Base-by-base conservation (phyloP, 177 flowering plant genomes). In the Telopea speciosissima region DNA sequence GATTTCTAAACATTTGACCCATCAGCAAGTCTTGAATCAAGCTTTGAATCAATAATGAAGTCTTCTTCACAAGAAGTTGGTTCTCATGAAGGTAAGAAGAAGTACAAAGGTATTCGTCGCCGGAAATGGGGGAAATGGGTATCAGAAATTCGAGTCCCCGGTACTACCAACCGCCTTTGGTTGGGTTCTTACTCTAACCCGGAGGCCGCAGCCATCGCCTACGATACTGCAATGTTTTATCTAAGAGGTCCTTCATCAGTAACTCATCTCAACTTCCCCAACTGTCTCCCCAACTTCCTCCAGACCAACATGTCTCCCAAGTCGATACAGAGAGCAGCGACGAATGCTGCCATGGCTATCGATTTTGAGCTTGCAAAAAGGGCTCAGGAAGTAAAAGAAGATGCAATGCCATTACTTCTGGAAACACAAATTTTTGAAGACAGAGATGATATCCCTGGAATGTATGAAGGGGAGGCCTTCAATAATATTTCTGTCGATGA, bases 111-210 rank as follows among this genome's bases (percentile, higher is more conserved):
- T 3, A 79, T 90, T 0, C 84, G 92, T 0, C 77, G 83, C 1
- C 70, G 96, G n/a, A 86, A 79, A 78, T 88, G 96, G 96, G 96
- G 96, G 42, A 90, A 87, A 64, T 90, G 95, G 95, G 95, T 90
- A 60, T 83, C 95, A 1, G 95, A 90, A 66, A 86, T 90, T 14
- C 77, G 96, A n/a, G 87, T 87, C 12, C 91, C 96, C 0, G 84
- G 85, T 9, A 81, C 81, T 2, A 80, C 79, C 23, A 84, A 81
- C n/a, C 85, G 95, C 3, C 82, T 90, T 17, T 90, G 95, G 96
- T 73, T 90, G 0, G 92, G 93, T 31, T 75, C 93, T 28, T 90
- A 85, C 79, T 65, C 83, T 14, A 77, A 86, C 12, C 80, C 91
- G 0, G 93, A 89, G 70, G 92, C 84, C 0, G 96, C 96, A 0